A percentile compares a stretch with the other conserved stretches of the same genome.
Conservation (phyloP, 805 yeast genomes). For the Pichia deserticola region DNA sequence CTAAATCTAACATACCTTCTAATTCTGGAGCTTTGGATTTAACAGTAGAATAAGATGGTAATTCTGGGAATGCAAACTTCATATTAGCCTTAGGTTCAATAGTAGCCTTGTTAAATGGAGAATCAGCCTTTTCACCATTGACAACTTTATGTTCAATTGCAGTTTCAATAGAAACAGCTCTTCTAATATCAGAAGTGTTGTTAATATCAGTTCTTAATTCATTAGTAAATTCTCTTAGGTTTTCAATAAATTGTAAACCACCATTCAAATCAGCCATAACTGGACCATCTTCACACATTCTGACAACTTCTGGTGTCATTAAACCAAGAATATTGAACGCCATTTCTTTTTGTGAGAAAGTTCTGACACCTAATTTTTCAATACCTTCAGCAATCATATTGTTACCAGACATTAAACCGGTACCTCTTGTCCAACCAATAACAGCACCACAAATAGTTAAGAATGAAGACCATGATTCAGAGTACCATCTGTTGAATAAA, state of each 20-base stretch:
- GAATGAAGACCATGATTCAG: conserved; percentile 93
- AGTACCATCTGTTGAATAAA: conserved; percentile 96
- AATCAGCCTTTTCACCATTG: conserved; percentile 82
- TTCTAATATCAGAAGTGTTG: conserved; percentile 85
- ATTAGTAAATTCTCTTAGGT: conserved; percentile 81
- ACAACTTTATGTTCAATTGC: conserved; percentile 81
- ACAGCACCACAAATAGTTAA: conserved; percentile 97
- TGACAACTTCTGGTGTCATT: conserved; percentile 76
- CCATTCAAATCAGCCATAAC: conserved; percentile 98
- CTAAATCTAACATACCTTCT: conserved; percentile 88
- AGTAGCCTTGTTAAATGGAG: conserved; percentile 67
- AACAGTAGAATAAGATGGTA: conserved; percentile 70
- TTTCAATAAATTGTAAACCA: conserved; percentile 90
- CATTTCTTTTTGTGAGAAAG: conserved; percentile 98
- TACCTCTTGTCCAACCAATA: conserved; percentile 99
- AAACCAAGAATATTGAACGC: conserved; percentile 96
- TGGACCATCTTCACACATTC: conserved; percentile 87
- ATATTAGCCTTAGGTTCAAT: conserved; percentile 93
- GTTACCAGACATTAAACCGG: conserved; percentile 97
- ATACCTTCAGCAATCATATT: conserved; percentile 97
- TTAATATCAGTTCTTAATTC: conserved; percentile 68
- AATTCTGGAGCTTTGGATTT: conserved; percentile 63
- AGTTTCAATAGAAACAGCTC: conserved; percentile 91
- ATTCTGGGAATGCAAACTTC: conserved; percentile 86
- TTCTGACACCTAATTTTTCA: conserved; percentile 91